A percentile compares a stretch with the other conserved stretches of the same genome.
phyloP scores from a whole-genome alignment of 1,284 basidiomycete species.

The Cystobasidium sp. region DNA sequence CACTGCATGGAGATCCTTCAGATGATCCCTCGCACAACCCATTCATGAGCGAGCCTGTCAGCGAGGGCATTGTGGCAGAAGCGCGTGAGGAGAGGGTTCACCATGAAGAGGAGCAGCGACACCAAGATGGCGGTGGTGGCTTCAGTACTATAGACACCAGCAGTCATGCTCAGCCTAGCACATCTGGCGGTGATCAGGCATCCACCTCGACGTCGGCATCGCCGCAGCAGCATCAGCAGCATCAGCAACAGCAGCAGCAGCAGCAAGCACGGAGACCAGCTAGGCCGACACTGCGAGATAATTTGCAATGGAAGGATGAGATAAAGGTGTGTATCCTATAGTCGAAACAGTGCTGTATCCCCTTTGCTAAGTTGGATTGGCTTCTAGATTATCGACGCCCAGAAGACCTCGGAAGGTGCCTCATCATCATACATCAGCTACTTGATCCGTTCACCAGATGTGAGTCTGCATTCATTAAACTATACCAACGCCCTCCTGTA shows the following conservation, averaged over 20 bases:
- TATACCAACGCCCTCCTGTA: not conserved
- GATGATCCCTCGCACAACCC: conserved; percentile 35
- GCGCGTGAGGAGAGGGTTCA: conserved; percentile 16
- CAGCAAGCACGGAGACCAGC: conserved; percentile 24
- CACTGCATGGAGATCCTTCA: conserved; percentile 16
- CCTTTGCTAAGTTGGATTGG: not conserved
- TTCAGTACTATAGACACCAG: too few relatives aligned
- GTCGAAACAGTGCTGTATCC: not conserved
- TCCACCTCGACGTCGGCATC: conserved; percentile 1
- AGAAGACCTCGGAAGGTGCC: conserved; percentile 87
- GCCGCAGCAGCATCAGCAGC: conserved; percentile 26
- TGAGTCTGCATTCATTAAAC: conserved; percentile 59
- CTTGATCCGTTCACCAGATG: conserved; percentile 80
- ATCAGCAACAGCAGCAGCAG: conserved; percentile 20
- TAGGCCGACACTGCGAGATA: conserved; percentile 36
- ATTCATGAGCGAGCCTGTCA: conserved; percentile 35
- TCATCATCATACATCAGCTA: conserved; percentile 87
- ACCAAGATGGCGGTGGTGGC: not conserved
- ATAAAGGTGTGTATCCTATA: conserved; percentile 42
- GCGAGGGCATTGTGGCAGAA: conserved; percentile 10
- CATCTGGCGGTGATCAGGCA: not conserved
- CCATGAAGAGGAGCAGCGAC: conserved; percentile 26
- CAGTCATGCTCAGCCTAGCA: not conserved
- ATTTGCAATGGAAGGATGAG: conserved; percentile 43
- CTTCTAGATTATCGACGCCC: conserved; percentile 82